These are phyloP conservation scores for Candida gorgasii DNA, from an alignment of 805 yeast genomes.

Conservation along the genomic window DNA sequence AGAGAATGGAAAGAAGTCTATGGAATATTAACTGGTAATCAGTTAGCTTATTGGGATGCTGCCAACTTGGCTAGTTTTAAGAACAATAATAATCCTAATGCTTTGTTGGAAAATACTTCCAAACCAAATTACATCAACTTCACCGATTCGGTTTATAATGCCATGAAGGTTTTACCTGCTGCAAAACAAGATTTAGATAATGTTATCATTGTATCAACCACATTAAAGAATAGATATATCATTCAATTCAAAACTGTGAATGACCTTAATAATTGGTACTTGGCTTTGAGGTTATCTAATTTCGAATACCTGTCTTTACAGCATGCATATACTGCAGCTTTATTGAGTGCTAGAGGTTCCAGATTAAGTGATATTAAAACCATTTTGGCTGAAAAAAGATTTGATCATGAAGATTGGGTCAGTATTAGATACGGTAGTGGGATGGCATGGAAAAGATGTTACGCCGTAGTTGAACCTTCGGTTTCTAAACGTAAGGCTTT, in stretches of 20 bases:
- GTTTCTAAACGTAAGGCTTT: constrained; percentile 45
- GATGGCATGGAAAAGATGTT: constrained; percentile 96
- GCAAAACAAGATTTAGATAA: constrained; percentile 65
- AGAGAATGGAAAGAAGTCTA: constrained; percentile 91
- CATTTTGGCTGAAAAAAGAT: constrained; percentile 80
- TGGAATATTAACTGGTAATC: constrained; percentile 88
- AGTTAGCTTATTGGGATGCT: constrained; percentile 91
- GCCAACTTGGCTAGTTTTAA: constrained; percentile 56
- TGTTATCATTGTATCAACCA: constrained; percentile 87
- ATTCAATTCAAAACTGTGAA: constrained; percentile 71
- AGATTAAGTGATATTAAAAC: constrained; percentile 83
- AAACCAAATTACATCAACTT: constrained; percentile 88
- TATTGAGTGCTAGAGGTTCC: constrained; percentile 88
- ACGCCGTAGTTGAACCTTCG: constrained; percentile 82
- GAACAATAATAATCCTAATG: constrained; percentile 46
- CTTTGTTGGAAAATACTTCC: constrained; percentile 56
- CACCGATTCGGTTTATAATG: constrained; percentile 83
- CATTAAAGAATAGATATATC: constrained; percentile 83
- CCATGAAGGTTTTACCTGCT: constrained; percentile 65
- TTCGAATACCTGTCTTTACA: constrained; percentile 84
- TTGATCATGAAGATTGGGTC: constrained; percentile 91
- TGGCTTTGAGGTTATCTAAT: constrained; percentile 76
- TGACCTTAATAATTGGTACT: constrained; percentile 72
- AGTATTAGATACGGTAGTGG: constrained; percentile 94
- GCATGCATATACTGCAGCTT: constrained; percentile 95